Evolutionary conservation across 768 basidiomycete species (phyloP).

Genomic region (Lactarius sp.): DNA sequence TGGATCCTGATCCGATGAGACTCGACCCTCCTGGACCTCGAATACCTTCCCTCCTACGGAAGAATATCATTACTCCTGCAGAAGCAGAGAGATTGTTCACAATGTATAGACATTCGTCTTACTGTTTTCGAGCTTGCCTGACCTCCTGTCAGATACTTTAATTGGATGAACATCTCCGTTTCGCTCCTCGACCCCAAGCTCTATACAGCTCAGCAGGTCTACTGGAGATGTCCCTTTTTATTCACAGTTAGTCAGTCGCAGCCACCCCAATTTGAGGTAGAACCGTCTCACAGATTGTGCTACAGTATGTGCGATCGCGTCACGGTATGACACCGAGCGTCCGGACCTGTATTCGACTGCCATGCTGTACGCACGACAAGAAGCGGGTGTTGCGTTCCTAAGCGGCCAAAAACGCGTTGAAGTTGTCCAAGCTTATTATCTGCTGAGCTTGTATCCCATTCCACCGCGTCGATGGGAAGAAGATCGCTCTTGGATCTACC

Average conservation of each 20-base stretch:
- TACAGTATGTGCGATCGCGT: slow-evolving; percentile 82
- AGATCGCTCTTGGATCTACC: slow-evolving; percentile 83
- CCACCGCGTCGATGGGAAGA: slow-evolving; percentile 82
- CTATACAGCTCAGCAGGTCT: slow-evolving; percentile 79
- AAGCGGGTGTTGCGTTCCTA: slow-evolving; percentile 71
- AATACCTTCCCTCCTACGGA: slow-evolving; percentile 20
- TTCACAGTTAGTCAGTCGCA: slow-evolving; percentile 78
- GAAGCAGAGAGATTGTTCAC: slow-evolving; percentile 26
- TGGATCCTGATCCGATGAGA: slow-evolving; percentile 12
- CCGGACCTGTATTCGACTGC: slow-evolving; percentile 63
- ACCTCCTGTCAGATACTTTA: slow-evolving; percentile 39
- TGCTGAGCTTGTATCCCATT: slow-evolving; percentile 70
- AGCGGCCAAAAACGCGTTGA: slow-evolving; percentile 78
- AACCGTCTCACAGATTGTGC: background rate
- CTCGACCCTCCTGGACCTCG: slow-evolving; percentile 20
- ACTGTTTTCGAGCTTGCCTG: background rate
- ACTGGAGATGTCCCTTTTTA: slow-evolving; percentile 82
- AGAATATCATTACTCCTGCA: slow-evolving; percentile 24
- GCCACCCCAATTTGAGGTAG: background rate
- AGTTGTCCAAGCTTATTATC: slow-evolving; percentile 76
- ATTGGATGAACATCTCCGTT: slow-evolving; percentile 74
- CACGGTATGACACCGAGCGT: slow-evolving; percentile 66
- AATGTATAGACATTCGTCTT: slow-evolving; percentile 16
- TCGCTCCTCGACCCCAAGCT: slow-evolving; percentile 78
- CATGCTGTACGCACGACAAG: slow-evolving; percentile 71